phyloP scores from a whole-genome alignment of 139 green algal species.

The Nannochloris sp. region DNA sequence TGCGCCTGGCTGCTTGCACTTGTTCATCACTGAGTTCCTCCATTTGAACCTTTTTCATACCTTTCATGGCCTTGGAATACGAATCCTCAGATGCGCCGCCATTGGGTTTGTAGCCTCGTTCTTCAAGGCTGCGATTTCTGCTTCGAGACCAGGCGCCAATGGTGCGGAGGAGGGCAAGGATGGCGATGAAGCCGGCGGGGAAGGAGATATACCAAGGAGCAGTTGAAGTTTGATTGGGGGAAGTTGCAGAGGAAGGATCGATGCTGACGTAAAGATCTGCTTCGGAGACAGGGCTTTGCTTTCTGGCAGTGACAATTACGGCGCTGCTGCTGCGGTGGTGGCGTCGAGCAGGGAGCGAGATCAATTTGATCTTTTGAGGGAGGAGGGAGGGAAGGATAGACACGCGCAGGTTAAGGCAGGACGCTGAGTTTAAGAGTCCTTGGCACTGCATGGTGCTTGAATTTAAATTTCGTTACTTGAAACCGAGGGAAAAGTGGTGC shows the following conservation, averaged over 20 bases:
- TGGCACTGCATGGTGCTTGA: too few species aligned
- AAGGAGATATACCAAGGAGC: constrained; percentile 4
- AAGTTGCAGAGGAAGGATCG: not conserved
- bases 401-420: too few species aligned
- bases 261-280: not conserved
- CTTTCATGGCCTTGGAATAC: constrained; percentile 46
- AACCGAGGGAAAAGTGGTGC: too few species aligned
- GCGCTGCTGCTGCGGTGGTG: too few species aligned
- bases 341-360: too few species aligned
- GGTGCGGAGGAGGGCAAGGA: constrained; percentile 1
- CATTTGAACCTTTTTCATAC: constrained; percentile 55
- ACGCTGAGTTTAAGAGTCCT: too few species aligned
- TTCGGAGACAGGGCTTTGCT: not conserved
- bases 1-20: constrained; percentile 50
- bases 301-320: not conserved
- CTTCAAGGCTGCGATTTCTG: not conserved
- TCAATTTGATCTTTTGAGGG: too few species aligned
- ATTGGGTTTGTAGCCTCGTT: constrained; percentile 4
- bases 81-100: not conserved
- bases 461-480: too few species aligned
- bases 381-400: too few species aligned
- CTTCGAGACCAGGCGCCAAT: not conserved
- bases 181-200: not conserved
- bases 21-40: constrained; percentile 55
- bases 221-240: not conserved